Evolutionary conservation across 2,329 filamentous ascomycete genomes (phyloP), one percentile per base, ranked within the genome.

Genomic region (Phialophora verrucosa): DNA sequence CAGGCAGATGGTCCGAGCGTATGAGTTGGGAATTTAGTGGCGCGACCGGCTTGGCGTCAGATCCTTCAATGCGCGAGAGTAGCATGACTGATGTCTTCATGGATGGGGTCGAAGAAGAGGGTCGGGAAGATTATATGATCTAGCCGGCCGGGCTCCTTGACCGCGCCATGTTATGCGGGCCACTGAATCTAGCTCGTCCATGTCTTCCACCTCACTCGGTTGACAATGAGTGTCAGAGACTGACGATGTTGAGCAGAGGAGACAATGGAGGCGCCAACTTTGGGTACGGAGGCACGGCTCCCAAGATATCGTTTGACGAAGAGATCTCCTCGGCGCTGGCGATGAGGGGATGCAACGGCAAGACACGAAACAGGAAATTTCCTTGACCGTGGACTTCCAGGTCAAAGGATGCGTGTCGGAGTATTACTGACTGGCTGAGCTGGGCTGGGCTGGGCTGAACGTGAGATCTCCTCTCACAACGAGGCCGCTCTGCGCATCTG

Each of bases 21-120:
- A 50, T 50, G 57, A 35, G 42, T 25, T 59, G 57, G 57, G n/a
- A 8, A 12, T 59, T 49, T 23, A 49, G 57, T 17, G 7, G 11
- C 10, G 42, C 25, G 2, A 59, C 57, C 5, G 42, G 57, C 42
- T 32, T 59, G 23, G 11, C 23, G 7, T 59, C 57, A 42, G 12
- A 59, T 23, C 17, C 42, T 17, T 59, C 57, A 27, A 7, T 50
- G 11, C 25, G 38, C 49, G 49, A 27, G 20, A 27, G 49, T 4
- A 51, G 10, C 10, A 27, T 27, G 2, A 25, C 49, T 25, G 49
- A 51, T 51, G 49, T 51, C 12, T 23, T n/a, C 20, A 51, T 51
- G 49, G 49, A 27, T 23, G 49, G n/a, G n/a, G 12, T 51, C 1
- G 49, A 27, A 27, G 49, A 51, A 14, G 49, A 51, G n/a, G 14